Conservation (phyloP, 1,284 basidiomycete genomes). For the Agroathelia rolfsii region DNA sequence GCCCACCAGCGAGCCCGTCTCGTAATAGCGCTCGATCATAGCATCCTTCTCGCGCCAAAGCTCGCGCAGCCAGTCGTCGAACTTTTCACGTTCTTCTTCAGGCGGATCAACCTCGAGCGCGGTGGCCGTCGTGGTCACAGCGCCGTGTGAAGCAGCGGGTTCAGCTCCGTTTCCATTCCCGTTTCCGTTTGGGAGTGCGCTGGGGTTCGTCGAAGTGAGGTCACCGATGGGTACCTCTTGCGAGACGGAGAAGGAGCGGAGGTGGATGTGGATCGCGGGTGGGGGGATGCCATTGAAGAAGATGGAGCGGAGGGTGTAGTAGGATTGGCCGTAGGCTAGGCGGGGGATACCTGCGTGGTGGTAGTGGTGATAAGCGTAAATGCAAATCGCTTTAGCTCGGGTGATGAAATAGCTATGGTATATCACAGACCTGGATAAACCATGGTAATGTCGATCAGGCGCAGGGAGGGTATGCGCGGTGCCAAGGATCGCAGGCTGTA, state of each 20-base stretch:
- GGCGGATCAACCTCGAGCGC: conserved; percentile 51
- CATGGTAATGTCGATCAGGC: conserved; percentile 80
- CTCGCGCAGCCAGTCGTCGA: conserved; percentile 77
- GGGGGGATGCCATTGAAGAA: conserved; percentile 80
- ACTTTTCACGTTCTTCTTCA: conserved; percentile 55
- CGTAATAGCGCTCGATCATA: conserved; percentile 56
- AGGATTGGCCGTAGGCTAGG: conserved; percentile 69
- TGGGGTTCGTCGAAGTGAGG: conserved; percentile 28
- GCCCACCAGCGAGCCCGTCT: conserved; percentile 30
- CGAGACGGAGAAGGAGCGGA: conserved; percentile 65
- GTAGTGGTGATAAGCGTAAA: too few relatives aligned
- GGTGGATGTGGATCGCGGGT: conserved; percentile 79
- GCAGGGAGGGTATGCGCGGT: conserved; percentile 67
- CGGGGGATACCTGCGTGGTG: conserved; percentile 56
- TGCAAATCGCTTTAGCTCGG: too few relatives aligned
- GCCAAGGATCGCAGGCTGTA: conserved; percentile 78
- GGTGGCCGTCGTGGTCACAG: conserved; percentile 17
- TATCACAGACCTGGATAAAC: conserved; percentile 68
- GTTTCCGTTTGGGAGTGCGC: conserved; percentile 20
- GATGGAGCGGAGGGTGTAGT: conserved; percentile 83
- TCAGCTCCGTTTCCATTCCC: too few relatives aligned
- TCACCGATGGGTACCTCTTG: conserved; percentile 60
- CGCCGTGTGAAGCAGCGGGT: too few relatives aligned
- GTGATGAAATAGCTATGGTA: too few relatives aligned
- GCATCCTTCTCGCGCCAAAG: conserved; percentile 83